These are phyloP conservation scores for Pouteria campechiana DNA, from an alignment of 179 eudicot genomes.

Conservation along the genomic window DNA sequence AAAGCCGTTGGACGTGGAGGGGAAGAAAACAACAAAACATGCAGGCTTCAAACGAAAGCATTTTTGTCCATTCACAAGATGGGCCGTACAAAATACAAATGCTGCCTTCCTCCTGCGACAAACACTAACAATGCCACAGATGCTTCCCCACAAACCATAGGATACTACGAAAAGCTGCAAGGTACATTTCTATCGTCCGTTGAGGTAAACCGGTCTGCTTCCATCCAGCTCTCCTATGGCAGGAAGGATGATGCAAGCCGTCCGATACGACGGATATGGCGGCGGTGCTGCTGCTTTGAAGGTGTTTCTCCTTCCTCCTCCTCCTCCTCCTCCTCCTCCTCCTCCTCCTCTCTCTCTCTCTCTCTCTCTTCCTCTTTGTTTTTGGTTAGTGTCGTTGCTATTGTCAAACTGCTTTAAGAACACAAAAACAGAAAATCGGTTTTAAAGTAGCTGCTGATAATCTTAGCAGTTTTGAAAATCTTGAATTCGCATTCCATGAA, in stretches of 20 bases:
- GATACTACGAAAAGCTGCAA: too few relatives aligned
- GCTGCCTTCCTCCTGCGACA: too few relatives aligned
- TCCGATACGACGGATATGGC: constrained; percentile 17
- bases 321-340: background rate
- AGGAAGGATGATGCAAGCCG: constrained; percentile 24
- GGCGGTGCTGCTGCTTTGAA: constrained; percentile 20
- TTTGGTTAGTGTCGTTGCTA: background rate
- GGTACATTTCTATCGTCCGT: too few relatives aligned
- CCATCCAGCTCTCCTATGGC: too few relatives aligned
- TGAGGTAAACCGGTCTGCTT: too few relatives aligned
- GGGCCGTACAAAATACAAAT: too few relatives aligned
- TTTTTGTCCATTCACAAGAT: too few relatives aligned
- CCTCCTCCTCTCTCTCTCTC: background rate
- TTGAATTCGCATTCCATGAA: background rate
- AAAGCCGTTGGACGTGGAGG: too few relatives aligned
- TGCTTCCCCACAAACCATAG: too few relatives aligned
- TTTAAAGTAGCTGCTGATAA: background rate
- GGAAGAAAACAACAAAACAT: too few relatives aligned
- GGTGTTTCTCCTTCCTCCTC: constrained; percentile 4
- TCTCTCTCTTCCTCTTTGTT: background rate
- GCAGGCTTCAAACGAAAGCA: too few relatives aligned
- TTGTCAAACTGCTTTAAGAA: background rate
- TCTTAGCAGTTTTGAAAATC: background rate
- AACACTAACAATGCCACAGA: too few relatives aligned
- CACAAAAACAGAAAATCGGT: background rate